Evolutionary conservation across 345 rosid genomes (phyloP), one percentile per base, ranked within the genome.

Genomic region (Brassica incana): DNA sequence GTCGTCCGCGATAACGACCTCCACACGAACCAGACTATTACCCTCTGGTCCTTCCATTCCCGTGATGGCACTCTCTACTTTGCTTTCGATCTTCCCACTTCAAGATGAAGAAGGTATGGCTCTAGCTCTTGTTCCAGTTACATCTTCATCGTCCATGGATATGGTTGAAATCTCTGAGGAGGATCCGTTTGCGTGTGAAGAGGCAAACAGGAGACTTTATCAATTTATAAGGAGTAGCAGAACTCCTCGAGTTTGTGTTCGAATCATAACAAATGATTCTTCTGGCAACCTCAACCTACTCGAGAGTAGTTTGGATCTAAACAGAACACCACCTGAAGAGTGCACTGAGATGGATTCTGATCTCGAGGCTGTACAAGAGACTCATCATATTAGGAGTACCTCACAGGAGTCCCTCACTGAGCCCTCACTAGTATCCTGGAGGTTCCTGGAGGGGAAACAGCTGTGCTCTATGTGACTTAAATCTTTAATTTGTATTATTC

Each of bases 41-140:
- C 10, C 18, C 10, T 62, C 20, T 62, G 67, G 38, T 62, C 67
- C 38, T 62, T 62, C 15, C 67, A 62, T 18, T 62, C 67, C 20
- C 38, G 3, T 5, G 5, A 29, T 2, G 67, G 38, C 1, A 29
- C 1, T 4, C 67, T 62, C 38, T 29, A 0, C 1, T 71, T 65
- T 23, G 5, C 7, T 1, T 65, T 7, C 72, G 81, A 76, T 64
- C 72, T 1, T 71, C 65, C 38, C 76, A 10, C 27, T 18, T 18
- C 56, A 0, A 43, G 5, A 2, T 5, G 38, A 14, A 5, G 11
- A 6, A 5, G 54, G 6, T 48, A 50, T 50, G 56, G 56, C 56
- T 50, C 56, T 4, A 48, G 54, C 54, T 48, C 14, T 45, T 0
- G n/a, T 12, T 45, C 5, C 52, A 45, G 52, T 4, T 45, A 2